Evolutionary conservation across 139 green algal species (phyloP).

Genomic region (Chlorella sp.): DNA sequence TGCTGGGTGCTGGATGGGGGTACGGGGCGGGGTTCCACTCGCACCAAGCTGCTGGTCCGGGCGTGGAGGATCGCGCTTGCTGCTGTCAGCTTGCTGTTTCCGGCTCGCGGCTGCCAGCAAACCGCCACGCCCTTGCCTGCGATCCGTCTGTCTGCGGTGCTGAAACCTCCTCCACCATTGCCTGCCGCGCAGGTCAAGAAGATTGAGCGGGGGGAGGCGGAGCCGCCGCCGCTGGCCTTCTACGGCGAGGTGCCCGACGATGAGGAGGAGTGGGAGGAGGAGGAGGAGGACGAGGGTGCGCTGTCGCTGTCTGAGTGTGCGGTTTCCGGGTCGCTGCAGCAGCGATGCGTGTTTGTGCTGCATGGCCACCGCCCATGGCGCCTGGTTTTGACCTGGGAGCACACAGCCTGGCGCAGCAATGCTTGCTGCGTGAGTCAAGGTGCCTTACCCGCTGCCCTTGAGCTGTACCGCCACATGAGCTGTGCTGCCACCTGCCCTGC

Average conservation of each 20-base stretch:
- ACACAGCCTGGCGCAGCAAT: too few species aligned
- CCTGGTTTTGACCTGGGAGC: too few species aligned
- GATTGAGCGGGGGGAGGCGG: slow-evolving; percentile 36
- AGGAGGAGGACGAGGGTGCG: slow-evolving; percentile 32
- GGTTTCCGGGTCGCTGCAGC: too few species aligned
- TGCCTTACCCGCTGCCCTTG: too few species aligned
- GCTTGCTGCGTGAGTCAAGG: too few species aligned
- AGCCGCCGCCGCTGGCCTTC: slow-evolving; percentile 54
- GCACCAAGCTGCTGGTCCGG: too few species aligned
- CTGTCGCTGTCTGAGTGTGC: neutral
- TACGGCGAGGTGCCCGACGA: slow-evolving; percentile 10
- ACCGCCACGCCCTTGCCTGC: neutral
- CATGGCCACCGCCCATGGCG: too few species aligned
- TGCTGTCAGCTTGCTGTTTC: too few species aligned
- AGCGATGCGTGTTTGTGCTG: too few species aligned
- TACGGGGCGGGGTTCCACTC: too few species aligned
- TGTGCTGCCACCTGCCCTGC: neutral
- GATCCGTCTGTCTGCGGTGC: neutral
- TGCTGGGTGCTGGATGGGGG: neutral
- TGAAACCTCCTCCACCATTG: neutral
- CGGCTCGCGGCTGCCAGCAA: too few species aligned
- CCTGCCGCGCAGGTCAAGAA: slow-evolving; percentile 15
- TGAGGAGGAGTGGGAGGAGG: slow-evolving; percentile 4
- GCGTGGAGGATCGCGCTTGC: neutral
- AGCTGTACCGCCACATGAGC: neutral